These are phyloP conservation scores for Daldinia eschscholtzii DNA, from an alignment of 2,329 filamentous ascomycete genomes.

Conservation along the genomic window DNA sequence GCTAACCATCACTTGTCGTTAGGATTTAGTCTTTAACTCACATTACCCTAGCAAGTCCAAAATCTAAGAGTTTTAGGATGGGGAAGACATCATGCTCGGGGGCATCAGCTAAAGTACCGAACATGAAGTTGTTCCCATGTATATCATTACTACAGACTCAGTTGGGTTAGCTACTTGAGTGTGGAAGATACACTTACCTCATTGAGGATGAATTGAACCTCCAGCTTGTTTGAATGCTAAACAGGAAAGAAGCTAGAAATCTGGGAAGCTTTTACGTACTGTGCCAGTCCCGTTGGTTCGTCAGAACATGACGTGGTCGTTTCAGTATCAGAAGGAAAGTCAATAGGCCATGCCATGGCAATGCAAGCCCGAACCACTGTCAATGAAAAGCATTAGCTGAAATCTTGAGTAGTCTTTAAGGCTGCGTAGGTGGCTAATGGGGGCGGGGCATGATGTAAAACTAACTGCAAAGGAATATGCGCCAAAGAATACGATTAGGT, in stretches of 20 bases:
- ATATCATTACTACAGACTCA: neutral
- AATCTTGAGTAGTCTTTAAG: neutral
- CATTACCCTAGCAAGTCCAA: neutral
- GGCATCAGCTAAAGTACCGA: neutral
- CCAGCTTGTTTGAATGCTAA: neutral
- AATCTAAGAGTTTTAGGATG: neutral
- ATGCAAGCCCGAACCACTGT: neutral
- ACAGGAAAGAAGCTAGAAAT: neutral
- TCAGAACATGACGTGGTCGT: neutral
- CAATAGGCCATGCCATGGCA: conserved; percentile 1
- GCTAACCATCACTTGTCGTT: neutral
- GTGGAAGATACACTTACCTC: neutral
- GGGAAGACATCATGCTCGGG: neutral
- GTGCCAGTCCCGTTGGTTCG: neutral
- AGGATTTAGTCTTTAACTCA: neutral
- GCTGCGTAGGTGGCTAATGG: neutral
- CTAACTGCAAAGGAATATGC: conserved; percentile 2
- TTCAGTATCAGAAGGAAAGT: neutral
- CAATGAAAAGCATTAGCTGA: neutral
- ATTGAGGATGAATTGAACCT: neutral
- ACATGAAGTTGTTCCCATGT: neutral
- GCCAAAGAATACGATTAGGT: neutral
- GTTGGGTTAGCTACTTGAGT: neutral
- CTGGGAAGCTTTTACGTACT: neutral
- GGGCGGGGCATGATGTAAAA: neutral